Evolutionary conservation across 2,329 filamentous ascomycete genomes (phyloP), one percentile per base, ranked within the genome.

Genomic region (Penicillium digitatum): DNA sequence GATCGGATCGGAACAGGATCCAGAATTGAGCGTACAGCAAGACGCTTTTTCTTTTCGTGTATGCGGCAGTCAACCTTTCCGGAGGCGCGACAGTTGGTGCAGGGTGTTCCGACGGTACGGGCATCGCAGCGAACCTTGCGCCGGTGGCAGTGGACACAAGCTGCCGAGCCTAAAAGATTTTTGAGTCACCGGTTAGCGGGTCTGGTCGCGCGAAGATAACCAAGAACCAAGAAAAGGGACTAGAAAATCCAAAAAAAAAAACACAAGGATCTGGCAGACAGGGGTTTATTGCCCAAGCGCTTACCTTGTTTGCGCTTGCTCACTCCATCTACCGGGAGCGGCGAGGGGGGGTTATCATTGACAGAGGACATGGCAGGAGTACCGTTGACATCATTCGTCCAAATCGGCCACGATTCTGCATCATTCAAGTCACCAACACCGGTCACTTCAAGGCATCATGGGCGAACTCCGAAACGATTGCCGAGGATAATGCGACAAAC

Each of bases 121-220:
- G 80, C 75, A 65, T 81, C 79, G 58, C 79, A 81, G 57, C 77
- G 76, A 47, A 81, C 75, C 64, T 81, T 81, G 54, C 78, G 75
- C 47, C 74, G 76, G 65, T 81, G 79, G 50, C 79, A 81, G 56
- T 74, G 71, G 38, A 78, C 66, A 56, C 79, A 81, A 34, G 79
- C 79, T 24, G 68, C 74, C n/a, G 72, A 72, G 48, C 71, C 71
- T 74, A 63, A 35, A 32, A 40, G 20, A 44, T 55, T 58, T 49
- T 57, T 59, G 53, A 59, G 55, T 57, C 56, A 60, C 40, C 39
- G 29, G 52, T 64, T 32, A 60, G 53, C 39, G 12, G 52, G 31
- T 16, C 32, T 29, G 31, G 39, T 35, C 11, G 39, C 35, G 24
- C 32, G 5, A 42, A 32, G 27, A 43, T 51, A 22, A 22, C 44